Conservation (phyloP, 2,329 filamentous ascomycete genomes). For the Dactylellina haptotyla region DNA sequence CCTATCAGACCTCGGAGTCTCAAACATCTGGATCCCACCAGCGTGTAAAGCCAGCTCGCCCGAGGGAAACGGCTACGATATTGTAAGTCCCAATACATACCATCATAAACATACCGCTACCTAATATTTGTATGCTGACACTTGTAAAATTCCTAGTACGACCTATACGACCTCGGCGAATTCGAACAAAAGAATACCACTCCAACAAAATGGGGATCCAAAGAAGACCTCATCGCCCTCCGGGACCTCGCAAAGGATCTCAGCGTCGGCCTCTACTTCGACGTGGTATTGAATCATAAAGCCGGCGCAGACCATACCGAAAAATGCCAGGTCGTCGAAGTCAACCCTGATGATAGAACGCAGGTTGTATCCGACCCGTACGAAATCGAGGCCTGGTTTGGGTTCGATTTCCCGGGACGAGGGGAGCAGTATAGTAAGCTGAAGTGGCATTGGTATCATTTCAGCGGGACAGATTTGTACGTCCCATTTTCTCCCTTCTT, state of each 20-base stretch:
- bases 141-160: slow-evolving; percentile 63
- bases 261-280: slow-evolving; percentile 72
- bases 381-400: slow-evolving; percentile 75
- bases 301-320: slow-evolving; percentile 75
- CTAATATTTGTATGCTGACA: background rate
- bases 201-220: slow-evolving; percentile 75
- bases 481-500: background rate
- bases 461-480: slow-evolving; percentile 53
- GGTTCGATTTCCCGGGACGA: slow-evolving; percentile 73
- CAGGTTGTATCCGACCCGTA: slow-evolving; percentile 67
- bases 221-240: slow-evolving; percentile 70
- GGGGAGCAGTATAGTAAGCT: slow-evolving; percentile 69
- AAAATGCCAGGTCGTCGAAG: slow-evolving; percentile 71
- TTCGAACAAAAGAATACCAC: slow-evolving; percentile 75
- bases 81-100: slow-evolving; percentile 60
- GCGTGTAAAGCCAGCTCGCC: slow-evolving; percentile 74
- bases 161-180: slow-evolving; percentile 76
- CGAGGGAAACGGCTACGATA: slow-evolving; percentile 74
- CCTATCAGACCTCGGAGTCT: slow-evolving; percentile 71
- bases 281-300: slow-evolving; percentile 78
- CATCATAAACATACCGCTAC: background rate
- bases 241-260: slow-evolving; percentile 65
- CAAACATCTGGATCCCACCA: slow-evolving; percentile 75
- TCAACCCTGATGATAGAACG: slow-evolving; percentile 71
- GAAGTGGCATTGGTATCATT: slow-evolving; percentile 70